These are phyloP conservation scores for Hypoxylon lenormandii DNA, from an alignment of 495 filamentous ascomycete genomes.

Conservation along the genomic window DNA sequence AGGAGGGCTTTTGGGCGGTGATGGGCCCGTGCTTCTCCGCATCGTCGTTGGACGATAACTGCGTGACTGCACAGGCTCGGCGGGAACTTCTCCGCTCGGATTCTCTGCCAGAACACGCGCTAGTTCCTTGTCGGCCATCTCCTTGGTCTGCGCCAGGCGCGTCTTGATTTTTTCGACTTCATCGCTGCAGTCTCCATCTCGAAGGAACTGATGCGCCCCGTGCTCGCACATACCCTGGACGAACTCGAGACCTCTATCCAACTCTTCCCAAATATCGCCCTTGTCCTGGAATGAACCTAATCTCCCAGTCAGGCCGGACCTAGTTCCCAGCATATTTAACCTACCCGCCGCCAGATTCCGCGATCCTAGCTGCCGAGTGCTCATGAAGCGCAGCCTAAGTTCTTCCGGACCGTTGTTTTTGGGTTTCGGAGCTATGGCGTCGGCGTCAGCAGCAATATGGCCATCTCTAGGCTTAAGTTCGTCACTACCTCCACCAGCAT, in stretches of 20 bases:
- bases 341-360: conserved; percentile 16
- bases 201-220: conserved; percentile 86
- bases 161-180: conserved; percentile 77
- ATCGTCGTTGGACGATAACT: conserved; percentile 53
- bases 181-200: conserved; percentile 80
- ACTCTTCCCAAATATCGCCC: conserved; percentile 72
- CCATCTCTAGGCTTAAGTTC: conserved; percentile 46
- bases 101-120: conserved; percentile 63
- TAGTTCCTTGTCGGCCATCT: conserved; percentile 68
- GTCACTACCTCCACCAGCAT: conserved; percentile 6
- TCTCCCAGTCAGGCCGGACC: conserved; percentile 39
- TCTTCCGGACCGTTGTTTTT: conserved; percentile 33
- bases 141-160: conserved; percentile 68
- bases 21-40: conserved; percentile 45
- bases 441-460: conserved; percentile 27
- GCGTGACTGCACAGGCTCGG: conserved; percentile 43
- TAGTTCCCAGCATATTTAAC: conserved; percentile 35
- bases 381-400: conserved; percentile 50
- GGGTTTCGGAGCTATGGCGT: conserved; percentile 6
- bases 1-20: conserved; percentile 42
- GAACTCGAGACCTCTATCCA: conserved; percentile 80
- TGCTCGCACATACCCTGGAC: conserved; percentile 84
- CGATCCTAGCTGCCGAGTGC: conserved; percentile 49
- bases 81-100: conserved; percentile 43
- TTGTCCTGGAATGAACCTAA: conserved; percentile 49